A percentile compares a stretch with the other conserved stretches of the same genome.
phyloP scores from a whole-genome alignment of 495 filamentous ascomycete genomes.

The Penicillium flavigenum region DNA sequence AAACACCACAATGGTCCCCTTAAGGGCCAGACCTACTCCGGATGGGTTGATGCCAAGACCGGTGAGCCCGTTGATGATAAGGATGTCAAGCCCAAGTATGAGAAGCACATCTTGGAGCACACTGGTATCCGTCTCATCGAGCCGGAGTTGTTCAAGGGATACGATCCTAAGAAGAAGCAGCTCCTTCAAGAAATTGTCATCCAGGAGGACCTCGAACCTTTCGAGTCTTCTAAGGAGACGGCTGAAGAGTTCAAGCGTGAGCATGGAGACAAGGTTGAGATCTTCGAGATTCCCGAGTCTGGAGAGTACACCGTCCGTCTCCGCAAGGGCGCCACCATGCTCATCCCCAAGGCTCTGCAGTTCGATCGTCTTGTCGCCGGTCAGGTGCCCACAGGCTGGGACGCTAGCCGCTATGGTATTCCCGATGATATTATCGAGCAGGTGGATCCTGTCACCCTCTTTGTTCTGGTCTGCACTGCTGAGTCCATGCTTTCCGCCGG shows the following conservation, averaged over 20 bases:
- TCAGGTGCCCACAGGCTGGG: constrained; percentile 95
- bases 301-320: constrained; percentile 92
- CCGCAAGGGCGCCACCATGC: constrained; percentile 88
- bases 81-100: constrained; percentile 94
- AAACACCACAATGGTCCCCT: constrained; percentile 98
- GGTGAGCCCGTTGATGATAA: constrained; percentile 97
- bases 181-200: constrained; percentile 96
- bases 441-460: constrained; percentile 94
- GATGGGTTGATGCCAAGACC: constrained; percentile 94
- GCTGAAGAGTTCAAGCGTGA: constrained; percentile 96
- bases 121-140: constrained; percentile 97
- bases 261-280: constrained; percentile 95
- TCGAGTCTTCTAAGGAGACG: constrained; percentile 95
- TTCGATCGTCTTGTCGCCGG: constrained; percentile 98
- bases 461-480: constrained; percentile 87
- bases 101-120: constrained; percentile 94
- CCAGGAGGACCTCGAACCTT: constrained; percentile 92
- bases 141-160: constrained; percentile 93
- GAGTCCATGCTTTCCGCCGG: constrained; percentile 87
- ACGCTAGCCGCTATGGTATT: constrained; percentile 90
- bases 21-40: constrained; percentile 94
- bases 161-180: constrained; percentile 98
- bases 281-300: constrained; percentile 92
- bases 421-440: constrained; percentile 97
- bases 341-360: constrained; percentile 93